A percentile compares a stretch with the other conserved stretches of the same genome.
These are phyloP conservation scores for Neurospora sp. DNA, from an alignment of 495 filamentous ascomycete species.

Conservation along the genomic window DNA sequence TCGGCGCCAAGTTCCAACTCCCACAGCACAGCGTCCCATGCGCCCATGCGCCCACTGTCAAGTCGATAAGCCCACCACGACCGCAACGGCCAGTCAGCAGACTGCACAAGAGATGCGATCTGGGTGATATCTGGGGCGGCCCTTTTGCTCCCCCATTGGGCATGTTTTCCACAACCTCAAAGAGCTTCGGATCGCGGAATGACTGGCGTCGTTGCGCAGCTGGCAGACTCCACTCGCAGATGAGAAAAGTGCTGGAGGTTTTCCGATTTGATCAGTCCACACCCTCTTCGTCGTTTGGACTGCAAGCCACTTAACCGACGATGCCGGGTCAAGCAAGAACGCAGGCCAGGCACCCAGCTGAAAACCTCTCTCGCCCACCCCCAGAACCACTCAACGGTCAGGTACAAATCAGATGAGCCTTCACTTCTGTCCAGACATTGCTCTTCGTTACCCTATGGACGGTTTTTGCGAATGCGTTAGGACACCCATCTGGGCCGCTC, in stretches of 20 bases:
- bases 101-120: not conserved
- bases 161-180: not conserved
- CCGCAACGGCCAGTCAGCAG: not conserved
- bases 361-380: not conserved
- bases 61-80: not conserved
- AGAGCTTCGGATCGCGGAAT: not conserved
- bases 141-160: not conserved
- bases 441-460: not conserved
- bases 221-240: conserved; percentile 1
- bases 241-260: not conserved
- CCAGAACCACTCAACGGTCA: not conserved
- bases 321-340: not conserved
- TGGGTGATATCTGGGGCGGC: not conserved
- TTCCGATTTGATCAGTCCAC: not conserved
- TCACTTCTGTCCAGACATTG: not conserved
- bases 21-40: not conserved
- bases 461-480: not conserved
- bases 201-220: not conserved
- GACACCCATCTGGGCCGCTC: not conserved
- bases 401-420: not conserved
- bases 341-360: not conserved
- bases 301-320: not conserved
- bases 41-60: not conserved
- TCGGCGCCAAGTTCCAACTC: not conserved
- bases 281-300: not conserved